These are phyloP conservation scores for Aspergillus phoenicis DNA, from an alignment of 2,329 filamentous ascomycete species.

Conservation along the genomic window DNA sequence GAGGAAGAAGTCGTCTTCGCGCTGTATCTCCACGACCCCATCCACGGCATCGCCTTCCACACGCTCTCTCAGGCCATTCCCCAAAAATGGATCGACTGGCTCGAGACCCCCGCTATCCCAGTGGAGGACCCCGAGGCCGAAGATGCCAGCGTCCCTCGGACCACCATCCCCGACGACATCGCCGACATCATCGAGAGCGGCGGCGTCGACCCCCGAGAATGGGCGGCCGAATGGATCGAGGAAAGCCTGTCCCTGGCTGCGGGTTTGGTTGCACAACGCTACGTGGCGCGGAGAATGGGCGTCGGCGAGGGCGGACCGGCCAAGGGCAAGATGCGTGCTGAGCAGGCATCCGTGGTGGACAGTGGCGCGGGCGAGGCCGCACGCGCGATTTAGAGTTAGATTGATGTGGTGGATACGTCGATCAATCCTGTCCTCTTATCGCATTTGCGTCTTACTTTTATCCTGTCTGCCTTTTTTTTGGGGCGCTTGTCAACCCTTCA, in stretches of 20 bases:
- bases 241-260: conserved; percentile 76
- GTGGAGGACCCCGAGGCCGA: conserved; percentile 44
- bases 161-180: conserved; percentile 75
- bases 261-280: conserved; percentile 88
- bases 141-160: conserved; percentile 34
- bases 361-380: conserved; percentile 63
- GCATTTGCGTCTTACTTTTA: not conserved
- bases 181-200: conserved; percentile 74
- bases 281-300: conserved; percentile 93
- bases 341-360: conserved; percentile 59
- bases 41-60: conserved; percentile 86
- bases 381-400: conserved; percentile 48
- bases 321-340: conserved; percentile 56
- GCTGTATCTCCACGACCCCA: conserved; percentile 78
- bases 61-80: conserved; percentile 82
- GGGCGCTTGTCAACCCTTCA: not conserved
- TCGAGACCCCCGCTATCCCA: conserved; percentile 67
- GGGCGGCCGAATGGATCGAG: conserved; percentile 97
- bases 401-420: not conserved
- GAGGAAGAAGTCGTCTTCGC: conserved; percentile 72
- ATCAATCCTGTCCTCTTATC: conserved; percentile 14
- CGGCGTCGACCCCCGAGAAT: conserved; percentile 88
- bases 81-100: conserved; percentile 84
- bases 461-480: not conserved
- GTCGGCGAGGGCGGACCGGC: conserved; percentile 77